Base-by-base conservation (phyloP, 2,329 filamentous ascomycete genomes). In the Knoxdaviesia proteae region DNA sequence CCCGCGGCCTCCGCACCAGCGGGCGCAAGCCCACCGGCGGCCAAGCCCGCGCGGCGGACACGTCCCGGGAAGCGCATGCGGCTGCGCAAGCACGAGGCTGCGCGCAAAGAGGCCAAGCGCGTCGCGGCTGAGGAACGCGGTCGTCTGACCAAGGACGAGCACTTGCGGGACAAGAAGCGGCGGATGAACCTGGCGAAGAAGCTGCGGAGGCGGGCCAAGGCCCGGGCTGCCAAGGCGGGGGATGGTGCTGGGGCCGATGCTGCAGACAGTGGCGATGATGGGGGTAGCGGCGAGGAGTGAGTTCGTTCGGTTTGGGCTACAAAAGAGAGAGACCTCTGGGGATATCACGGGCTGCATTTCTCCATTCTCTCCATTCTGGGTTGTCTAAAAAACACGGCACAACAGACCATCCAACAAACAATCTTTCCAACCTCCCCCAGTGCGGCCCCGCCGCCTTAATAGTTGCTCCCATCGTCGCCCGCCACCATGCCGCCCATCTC, bases 161-260 rank as follows among this genome's bases (percentile, higher is more conserved):
- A 63, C 40, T 49, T 71, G 36, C 61, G 57, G 49, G 68, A 71
- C 45, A 74, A 74, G 62, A 74, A 74, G 60, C 74, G 74, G 58
- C 62, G 71, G 48, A 52, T 74, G 48, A 78, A 78, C 49, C 57
- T 69, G 45, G 54, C 67, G 49, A 75, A 71, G 60, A 76, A 77
- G 59, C 49, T 75, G 46, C 69, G 71, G 54, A 62, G 65, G 51
- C 64, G 66, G 50, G 62, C 65, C 38, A 77, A 77, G 56, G 69
- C 66, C 20, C 20, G 20, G 20, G 20, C 20, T 3, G 20, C 20
- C 47, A 71, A 64, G 53, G 67, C 67, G 50, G 61, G 62, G 57
- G 75, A 72, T 30, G 47, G 9, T 5, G 43, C 44, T 8, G 47
- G 41, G 11, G 51, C 51, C 31, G 52, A 35, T 11, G 48, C 36